Base-by-base conservation (phyloP, 2,329 filamentous ascomycete species). In the Nigrospora oryzae region DNA sequence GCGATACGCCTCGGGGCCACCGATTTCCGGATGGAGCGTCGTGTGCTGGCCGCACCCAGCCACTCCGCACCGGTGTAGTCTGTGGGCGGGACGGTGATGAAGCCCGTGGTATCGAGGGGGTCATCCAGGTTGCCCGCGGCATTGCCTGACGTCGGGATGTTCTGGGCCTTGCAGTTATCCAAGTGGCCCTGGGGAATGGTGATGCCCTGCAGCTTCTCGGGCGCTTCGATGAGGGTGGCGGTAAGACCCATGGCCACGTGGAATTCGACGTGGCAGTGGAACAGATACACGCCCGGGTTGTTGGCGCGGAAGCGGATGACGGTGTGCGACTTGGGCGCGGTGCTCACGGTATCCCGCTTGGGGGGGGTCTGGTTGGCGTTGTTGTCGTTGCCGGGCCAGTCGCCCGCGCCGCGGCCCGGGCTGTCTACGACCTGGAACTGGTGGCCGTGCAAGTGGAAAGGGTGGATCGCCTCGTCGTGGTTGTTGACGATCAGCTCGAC, bases 161-260 rank as follows among this genome's bases (percentile, higher is more conserved):
- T 66, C 17, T 63, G 63, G 5, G 64, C 70, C 13, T 65, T 60
- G 54, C 73, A 75, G 33, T 61, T 61, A 17, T 63, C 65, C 51
- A 73, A 65, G 53, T 85, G 80, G 47, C 82, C 72, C 28, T 71
- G 58, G 0, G 82, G 82, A 38, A 88, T 76, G 1, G 63, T 65
- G 42, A 77, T 58, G 3, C 63, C 64, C 43, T 71, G 60, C 49
- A 87, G 80, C 12, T 79, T 59, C 44, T 77, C 71, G 0, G 77
- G 77, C 0, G 69, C 74, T 61, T 80, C 77, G 51, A 81, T 67
- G 30, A 81, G 62, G 13, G 72, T 73, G 23, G 72, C 71, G 1
- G 66, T 71, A 15, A 84, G 64, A 30, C 78, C 79, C 64, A 77
- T 75, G 55, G 70, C 58, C 47, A 75, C 58, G 55, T 78, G 74